phyloP scores from a whole-genome alignment of 768 basidiomycete species.

The Lyophyllum decastes region DNA sequence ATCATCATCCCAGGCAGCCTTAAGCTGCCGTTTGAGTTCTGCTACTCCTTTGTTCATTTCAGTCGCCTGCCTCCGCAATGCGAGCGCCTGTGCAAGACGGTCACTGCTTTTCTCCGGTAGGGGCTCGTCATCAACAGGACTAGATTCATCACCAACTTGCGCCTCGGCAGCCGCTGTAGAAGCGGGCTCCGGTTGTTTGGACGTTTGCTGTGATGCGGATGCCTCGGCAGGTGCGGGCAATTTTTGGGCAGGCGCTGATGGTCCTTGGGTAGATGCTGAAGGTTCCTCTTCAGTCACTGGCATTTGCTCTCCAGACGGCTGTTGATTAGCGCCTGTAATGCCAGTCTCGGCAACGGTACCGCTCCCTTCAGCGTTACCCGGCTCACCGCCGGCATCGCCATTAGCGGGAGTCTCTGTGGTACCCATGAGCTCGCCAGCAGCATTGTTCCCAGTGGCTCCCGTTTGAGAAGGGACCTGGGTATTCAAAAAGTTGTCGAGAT shows the following conservation, averaged over 20 bases:
- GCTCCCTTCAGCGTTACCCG: background rate
- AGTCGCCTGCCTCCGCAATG: slow-evolving; percentile 9
- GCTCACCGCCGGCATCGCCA: background rate
- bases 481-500: background rate
- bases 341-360: background rate
- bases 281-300: background rate
- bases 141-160: background rate
- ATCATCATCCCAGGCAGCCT: background rate
- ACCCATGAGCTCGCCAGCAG: background rate
- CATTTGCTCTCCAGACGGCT: background rate
- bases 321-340: background rate
- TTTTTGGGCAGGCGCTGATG: background rate
- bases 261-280: background rate
- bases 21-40: background rate
- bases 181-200: background rate
- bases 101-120: slow-evolving; percentile 5
- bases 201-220: background rate
- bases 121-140: slow-evolving; percentile 1
- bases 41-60: background rate
- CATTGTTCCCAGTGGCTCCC: background rate
- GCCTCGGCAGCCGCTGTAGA: background rate
- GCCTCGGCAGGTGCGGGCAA: background rate
- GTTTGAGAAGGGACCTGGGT: background rate
- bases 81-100: slow-evolving; percentile 6
- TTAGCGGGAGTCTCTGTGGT: background rate